Evolutionary conservation across 495 filamentous ascomycete species (phyloP).

Genomic region (Xylaria palmicola): DNA sequence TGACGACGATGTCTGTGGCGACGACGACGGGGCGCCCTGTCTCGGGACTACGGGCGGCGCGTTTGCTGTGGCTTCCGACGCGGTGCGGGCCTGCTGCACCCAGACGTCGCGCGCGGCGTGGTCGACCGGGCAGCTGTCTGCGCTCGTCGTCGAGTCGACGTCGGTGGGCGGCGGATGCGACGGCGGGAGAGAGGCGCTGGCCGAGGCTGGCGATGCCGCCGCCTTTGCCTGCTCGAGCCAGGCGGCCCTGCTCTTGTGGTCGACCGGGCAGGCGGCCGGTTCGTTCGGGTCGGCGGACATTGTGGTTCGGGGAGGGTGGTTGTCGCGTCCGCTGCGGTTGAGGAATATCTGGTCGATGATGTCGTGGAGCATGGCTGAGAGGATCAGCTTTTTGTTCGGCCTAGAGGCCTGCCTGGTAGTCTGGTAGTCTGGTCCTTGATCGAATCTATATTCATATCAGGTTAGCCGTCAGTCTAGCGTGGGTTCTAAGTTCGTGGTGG

Average conservation of each 20-base stretch:
- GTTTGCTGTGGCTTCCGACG: constrained; percentile 16
- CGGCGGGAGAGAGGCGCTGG: constrained; percentile 19
- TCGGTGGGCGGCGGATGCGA: constrained; percentile 30
- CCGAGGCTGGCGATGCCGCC: constrained; percentile 15
- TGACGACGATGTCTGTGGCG: constrained; percentile 30
- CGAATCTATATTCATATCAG: background rate
- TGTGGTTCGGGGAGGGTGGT: background rate
- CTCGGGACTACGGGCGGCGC: constrained; percentile 1
- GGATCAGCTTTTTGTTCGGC: constrained; percentile 32
- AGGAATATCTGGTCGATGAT: constrained; percentile 11
- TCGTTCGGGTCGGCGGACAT: constrained; percentile 11
- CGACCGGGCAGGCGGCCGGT: constrained; percentile 69
- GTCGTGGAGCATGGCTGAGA: constrained; percentile 2
- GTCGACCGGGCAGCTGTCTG: constrained; percentile 77
- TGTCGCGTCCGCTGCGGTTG: background rate
- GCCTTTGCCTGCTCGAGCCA: constrained; percentile 63
- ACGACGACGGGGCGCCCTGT: constrained; percentile 12
- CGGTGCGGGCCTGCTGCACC: constrained; percentile 54
- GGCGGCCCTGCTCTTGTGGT: constrained; percentile 77
- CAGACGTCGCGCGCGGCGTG: constrained; percentile 80
- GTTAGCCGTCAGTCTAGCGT: no score
- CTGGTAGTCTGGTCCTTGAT: background rate
- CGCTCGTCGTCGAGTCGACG: constrained; percentile 18
- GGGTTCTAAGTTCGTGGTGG: no score
- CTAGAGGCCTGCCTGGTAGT: no score